Base-by-base conservation (phyloP, 2,329 filamentous ascomycete genomes). In the Beauveria australis region DNA sequence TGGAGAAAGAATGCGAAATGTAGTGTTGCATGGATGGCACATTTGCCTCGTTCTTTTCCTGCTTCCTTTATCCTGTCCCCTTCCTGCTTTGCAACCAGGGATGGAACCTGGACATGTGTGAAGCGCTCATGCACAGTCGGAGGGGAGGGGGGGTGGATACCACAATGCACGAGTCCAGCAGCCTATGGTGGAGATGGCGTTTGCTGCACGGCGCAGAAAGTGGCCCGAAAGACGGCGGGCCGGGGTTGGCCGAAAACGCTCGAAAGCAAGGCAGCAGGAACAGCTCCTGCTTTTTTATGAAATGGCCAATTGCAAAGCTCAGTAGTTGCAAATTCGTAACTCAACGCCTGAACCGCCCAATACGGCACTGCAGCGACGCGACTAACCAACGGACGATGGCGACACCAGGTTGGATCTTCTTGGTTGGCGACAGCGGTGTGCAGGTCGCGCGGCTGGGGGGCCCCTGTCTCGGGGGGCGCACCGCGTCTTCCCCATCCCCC, bases 191-290 rank as follows among this genome's bases (percentile, higher is more conserved):
- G 65, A 64, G 59, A 49, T 49, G 26, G 52, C 52, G 59, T 61
- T 60, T 61, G 44, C 51, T 55, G 33, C 52, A 47, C 59, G 56
- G 59, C 37, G 55, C 54, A 57, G 53, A 48, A 41, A 24, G 48
- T 51, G 54, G 54, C 49, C 40, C 47, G 30, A 49, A 51, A 19
- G 28, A 46, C 48, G 41, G 54, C 37, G 61, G 64, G 63, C 67
- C 64, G 65, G 68, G 68, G 65, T 74, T 73, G 73, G 71, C 78
- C 77, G 75, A 67, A 73, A 76, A 77, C 80, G 52, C 52, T 80
- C 76, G 76, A 72, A 76, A 76, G 73, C 78, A 78, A 77, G 72
- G 75, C 76, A 77, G 79, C 75, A 78, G 77, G 77, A 69, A 70
- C 68, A 66, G 69, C 73, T 55, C 60, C 54, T 73, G 75, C 73